phyloP scores from a whole-genome alignment of 139 green algal genomes.

The Chlorella sp. region DNA sequence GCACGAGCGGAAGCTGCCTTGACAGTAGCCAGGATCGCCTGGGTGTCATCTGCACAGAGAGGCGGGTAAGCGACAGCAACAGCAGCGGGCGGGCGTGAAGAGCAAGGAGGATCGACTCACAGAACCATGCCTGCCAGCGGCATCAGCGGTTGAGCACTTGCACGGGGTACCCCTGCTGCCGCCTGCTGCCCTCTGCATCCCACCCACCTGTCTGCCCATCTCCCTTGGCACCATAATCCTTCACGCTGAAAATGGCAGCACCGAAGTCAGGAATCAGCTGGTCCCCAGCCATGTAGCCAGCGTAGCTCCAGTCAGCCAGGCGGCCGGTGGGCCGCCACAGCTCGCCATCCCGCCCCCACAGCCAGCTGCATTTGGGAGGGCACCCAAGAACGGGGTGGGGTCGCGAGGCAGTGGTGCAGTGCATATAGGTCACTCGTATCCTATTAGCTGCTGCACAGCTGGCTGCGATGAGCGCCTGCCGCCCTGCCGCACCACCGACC shows the following conservation, averaged over 20 bases:
- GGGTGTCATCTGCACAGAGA: neutral
- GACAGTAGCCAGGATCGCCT: neutral
- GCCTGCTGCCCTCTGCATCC: neutral
- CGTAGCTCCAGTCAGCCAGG: conserved; percentile 16
- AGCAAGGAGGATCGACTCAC: too few species aligned
- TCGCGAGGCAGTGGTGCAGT: too few species aligned
- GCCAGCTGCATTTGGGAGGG: conserved; percentile 16
- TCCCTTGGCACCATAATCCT: neutral
- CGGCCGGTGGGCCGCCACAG: neutral
- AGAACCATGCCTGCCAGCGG: too few species aligned
- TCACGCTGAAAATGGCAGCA: neutral
- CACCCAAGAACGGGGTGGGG: too few species aligned
- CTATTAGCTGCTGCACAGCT: too few species aligned
- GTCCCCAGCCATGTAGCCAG: conserved; percentile 13
- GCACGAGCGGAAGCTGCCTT: neutral
- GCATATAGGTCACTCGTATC: too few species aligned
- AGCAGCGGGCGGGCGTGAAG: too few species aligned
- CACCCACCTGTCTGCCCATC: neutral
- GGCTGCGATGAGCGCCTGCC: too few species aligned
- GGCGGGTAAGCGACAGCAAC: neutral
- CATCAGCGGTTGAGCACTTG: neutral
- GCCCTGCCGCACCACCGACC: too few species aligned
- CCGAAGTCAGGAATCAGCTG: neutral
- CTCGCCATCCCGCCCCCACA: conserved; percentile 14
- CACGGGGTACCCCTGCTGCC: neutral